A percentile compares a stretch with the other conserved stretches of the same genome.
These are phyloP conservation scores for Auricularia auricula-judae DNA, from an alignment of 768 basidiomycete species.

Conservation along the genomic window DNA sequence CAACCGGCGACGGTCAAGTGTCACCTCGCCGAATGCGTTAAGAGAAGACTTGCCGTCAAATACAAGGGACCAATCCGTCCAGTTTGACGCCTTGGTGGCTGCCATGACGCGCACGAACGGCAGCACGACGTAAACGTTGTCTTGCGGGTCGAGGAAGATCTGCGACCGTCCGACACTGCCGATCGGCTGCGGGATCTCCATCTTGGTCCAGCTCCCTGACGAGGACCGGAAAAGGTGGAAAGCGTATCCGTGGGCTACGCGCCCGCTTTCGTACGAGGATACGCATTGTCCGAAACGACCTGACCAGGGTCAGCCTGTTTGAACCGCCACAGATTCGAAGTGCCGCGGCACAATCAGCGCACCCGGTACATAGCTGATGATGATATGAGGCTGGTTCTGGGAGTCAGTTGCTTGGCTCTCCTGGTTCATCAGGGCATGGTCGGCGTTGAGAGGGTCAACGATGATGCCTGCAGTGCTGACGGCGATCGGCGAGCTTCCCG, in stretches of 20 bases:
- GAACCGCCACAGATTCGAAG: neutral
- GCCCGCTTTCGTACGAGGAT: neutral
- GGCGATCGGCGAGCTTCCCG: slow-evolving; percentile 1
- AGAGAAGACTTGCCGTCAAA: slow-evolving; percentile 2
- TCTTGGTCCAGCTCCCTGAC: slow-evolving; percentile 1
- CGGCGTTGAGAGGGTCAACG: slow-evolving; percentile 5
- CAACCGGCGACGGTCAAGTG: neutral
- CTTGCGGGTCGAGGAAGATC: slow-evolving; percentile 6
- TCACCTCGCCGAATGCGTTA: slow-evolving; percentile 2
- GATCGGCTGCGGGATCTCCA: slow-evolving; percentile 2
- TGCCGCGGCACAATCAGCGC: neutral
- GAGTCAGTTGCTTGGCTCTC: slow-evolving; percentile 4
- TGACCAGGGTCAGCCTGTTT: neutral
- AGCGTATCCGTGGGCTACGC: neutral
- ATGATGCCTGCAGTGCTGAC: slow-evolving; percentile 6
- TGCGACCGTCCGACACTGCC: slow-evolving; percentile 6
- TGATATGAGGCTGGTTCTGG: slow-evolving; percentile 3
- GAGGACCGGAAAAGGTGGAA: slow-evolving; percentile 5
- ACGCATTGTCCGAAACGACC: slow-evolving; percentile 8
- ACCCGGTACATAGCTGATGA: slow-evolving; percentile 7
- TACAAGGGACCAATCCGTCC: slow-evolving; percentile 3
- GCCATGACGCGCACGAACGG: slow-evolving; percentile 3
- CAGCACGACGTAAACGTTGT: slow-evolving; percentile 6
- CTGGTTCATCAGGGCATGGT: slow-evolving; percentile 8
- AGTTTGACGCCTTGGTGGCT: slow-evolving; percentile 2